Evolutionary conservation across 139 green algal genomes (phyloP).

Genomic region (Volvox reticuliferus): DNA sequence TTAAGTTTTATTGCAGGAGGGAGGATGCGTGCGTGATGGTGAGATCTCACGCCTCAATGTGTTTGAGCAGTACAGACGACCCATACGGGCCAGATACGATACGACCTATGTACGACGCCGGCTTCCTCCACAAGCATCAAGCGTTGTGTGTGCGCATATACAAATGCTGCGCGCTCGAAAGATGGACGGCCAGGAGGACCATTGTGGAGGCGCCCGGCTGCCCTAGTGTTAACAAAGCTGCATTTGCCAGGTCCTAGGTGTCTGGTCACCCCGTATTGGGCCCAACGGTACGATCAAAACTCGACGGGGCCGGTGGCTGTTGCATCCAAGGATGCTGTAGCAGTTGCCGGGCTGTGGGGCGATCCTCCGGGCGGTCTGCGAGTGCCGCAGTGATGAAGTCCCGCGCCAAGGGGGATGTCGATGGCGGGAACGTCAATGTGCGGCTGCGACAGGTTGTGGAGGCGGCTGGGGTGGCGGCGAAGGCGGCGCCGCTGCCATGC

Average conservation of each 20-base stretch:
- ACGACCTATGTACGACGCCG: background rate
- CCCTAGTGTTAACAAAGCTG: too few species aligned
- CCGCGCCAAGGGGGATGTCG: background rate
- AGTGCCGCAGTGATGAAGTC: slow-evolving; percentile 28
- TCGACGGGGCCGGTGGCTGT: background rate
- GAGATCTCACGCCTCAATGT: too few species aligned
- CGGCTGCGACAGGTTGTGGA: background rate
- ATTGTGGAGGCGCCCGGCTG: too few species aligned
- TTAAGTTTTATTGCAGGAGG: too few species aligned
- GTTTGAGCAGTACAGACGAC: background rate
- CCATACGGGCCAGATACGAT: background rate
- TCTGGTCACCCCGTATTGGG: too few species aligned
- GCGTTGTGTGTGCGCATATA: too few species aligned
- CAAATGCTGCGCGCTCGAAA: too few species aligned
- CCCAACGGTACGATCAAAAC: too few species aligned
- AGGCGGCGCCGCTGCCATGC: background rate
- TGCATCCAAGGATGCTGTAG: slow-evolving; percentile 18
- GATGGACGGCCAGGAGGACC: too few species aligned
- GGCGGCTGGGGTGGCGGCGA: background rate
- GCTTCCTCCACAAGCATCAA: too few species aligned
- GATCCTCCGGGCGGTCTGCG: background rate
- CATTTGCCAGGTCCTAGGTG: too few species aligned
- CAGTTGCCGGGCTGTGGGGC: slow-evolving; percentile 12
- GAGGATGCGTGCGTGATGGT: too few species aligned
- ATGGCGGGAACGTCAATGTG: slow-evolving; percentile 9